Percentiles rank a stretch among this genome's conserved stretches.
These are phyloP conservation scores for Lactarius evosmus DNA, from an alignment of 768 basidiomycete species.

Conservation along the genomic window DNA sequence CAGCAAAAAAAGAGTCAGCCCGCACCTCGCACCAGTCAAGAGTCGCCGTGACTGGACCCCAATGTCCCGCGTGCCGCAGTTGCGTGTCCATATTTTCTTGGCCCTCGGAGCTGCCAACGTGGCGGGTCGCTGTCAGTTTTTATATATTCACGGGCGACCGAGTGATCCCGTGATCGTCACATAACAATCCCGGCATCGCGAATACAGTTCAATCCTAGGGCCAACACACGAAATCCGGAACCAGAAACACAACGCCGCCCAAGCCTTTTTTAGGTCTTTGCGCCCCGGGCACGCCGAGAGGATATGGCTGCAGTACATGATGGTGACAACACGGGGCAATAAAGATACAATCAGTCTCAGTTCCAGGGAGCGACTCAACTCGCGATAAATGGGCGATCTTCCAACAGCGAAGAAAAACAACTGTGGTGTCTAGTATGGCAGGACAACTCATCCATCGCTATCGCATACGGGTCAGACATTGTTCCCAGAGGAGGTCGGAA, in stretches of 20 bases:
- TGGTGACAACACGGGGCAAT: no score
- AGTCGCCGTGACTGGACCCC: slow-evolving; percentile 67
- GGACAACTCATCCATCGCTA: slow-evolving; percentile 19
- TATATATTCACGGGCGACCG: background rate
- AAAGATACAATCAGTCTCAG: no score
- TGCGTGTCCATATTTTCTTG: background rate
- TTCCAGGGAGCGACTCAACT: no score
- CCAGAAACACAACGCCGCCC: background rate
- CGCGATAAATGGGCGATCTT: slow-evolving; percentile 3
- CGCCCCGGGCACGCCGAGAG: background rate
- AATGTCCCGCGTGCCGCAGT: slow-evolving; percentile 28
- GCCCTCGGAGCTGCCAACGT: background rate
- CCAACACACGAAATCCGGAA: no score
- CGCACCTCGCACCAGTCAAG: slow-evolving; percentile 73
- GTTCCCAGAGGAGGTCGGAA: slow-evolving; percentile 20
- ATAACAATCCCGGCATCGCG: no score
- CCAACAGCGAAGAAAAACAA: slow-evolving; percentile 6
- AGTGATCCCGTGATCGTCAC: background rate
- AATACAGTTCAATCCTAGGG: no score
- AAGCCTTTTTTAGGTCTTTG: background rate
- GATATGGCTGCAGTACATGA: no score
- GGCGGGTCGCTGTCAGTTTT: no score
- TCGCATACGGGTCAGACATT: slow-evolving; percentile 24
- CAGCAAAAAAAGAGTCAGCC: background rate
- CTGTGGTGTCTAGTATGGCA: slow-evolving; percentile 4